phyloP scores from a whole-genome alignment of 306 rosid species.

The Benincasa hispida region DNA sequence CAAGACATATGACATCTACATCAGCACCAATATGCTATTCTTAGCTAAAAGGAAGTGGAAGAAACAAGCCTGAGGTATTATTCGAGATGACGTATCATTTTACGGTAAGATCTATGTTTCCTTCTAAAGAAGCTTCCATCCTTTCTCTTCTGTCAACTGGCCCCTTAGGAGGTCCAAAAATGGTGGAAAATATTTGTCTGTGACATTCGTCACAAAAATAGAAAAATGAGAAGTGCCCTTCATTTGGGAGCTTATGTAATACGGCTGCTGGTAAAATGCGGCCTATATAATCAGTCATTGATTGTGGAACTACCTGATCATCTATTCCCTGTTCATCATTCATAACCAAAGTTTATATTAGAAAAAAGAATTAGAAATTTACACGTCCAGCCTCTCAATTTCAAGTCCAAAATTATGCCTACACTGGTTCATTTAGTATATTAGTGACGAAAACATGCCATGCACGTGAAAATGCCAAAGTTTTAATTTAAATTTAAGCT shows the following conservation, averaged over 20 bases:
- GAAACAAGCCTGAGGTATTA: background rate
- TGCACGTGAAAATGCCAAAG: too few species aligned
- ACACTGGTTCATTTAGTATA: background rate
- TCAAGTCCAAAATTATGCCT: background rate
- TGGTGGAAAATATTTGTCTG: conserved; percentile 47
- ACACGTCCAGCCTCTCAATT: background rate
- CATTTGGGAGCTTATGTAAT: conserved; percentile 71
- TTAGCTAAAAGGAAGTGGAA: background rate
- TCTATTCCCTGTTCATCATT: conserved; percentile 65
- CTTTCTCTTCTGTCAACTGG: conserved; percentile 27
- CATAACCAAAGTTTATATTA: conserved; percentile 3
- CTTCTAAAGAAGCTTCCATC: conserved; percentile 11
- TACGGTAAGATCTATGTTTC: conserved; percentile 13
- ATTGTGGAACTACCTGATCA: conserved; percentile 66
- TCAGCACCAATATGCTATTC: background rate
- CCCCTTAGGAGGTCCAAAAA: conserved; percentile 74
- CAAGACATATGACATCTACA: conserved; percentile 9
- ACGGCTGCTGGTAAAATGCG: conserved; percentile 64
- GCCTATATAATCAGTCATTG: conserved; percentile 47
- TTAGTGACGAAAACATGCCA: too few species aligned
- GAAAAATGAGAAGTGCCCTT: conserved; percentile 84
- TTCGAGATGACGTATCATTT: conserved; percentile 15
- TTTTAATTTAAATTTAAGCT: too few species aligned
- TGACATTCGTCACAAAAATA: conserved; percentile 82
- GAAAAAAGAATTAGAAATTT: background rate